Base-by-base conservation (phyloP, 352 stramenopile species). In the Thalassiosira hispida region DNA sequence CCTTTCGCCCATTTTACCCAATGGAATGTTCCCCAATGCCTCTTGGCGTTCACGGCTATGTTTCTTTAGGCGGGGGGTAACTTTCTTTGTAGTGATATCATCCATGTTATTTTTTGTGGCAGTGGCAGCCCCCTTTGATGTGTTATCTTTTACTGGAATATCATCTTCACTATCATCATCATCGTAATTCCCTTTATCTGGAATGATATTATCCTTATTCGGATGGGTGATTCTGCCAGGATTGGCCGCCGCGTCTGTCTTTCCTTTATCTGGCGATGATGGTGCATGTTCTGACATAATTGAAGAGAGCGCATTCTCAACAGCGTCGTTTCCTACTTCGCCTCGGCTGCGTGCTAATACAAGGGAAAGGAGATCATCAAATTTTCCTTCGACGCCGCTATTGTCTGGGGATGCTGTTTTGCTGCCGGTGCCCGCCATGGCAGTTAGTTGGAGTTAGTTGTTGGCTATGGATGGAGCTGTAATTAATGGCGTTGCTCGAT, bases 1-100 rank as follows among this genome's bases (percentile, higher is more conserved):
- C 61, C 81, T 51, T 35, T 79, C 79, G 6, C 85, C 87, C 47
- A 83, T 79, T 56, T 64, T 80, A 38, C 87, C 87, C 14, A 93
- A 73, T 16, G 85, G 87, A 59, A 93, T 91, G 20, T 77, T 25
- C 51, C 85, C 57, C 35, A 88, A 75, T 52, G 61, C 25, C 44
- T 80, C 49, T n/a, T 66, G 16, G 22, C 72, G 60, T 25, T 65
- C 18, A 31, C 25, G 18, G 25, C 23, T 31, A 61, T 46, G 56
- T 60, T 65, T 67, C 22, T 62, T 65, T 42, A 18, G 5, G 18
- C 3, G 42, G 18, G 18, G 16, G 7, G 33, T 61, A 64, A 29
- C 33, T 73, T 46, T 49, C 14, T 16, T 51, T 55, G 9, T 8
- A 38, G 51, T 29, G 9, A n/a, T n/a, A 33, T 23, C 25, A 2